Conservation (phyloP, 345 rosid genomes). For the Moringa oleifera region DNA sequence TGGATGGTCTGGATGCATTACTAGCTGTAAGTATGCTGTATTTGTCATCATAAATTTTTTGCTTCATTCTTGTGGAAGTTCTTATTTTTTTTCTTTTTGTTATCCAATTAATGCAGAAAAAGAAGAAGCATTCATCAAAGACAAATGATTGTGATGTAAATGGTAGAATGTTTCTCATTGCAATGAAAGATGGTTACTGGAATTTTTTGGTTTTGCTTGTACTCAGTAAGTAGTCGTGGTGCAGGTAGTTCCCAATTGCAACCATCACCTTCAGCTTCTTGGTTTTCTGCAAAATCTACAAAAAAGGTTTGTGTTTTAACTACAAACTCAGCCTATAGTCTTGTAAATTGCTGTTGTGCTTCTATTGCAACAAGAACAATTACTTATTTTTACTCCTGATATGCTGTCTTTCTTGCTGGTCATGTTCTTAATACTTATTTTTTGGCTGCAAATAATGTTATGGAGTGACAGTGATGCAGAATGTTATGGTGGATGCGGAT, state of each 20-base stretch:
- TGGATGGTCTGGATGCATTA: constrained; percentile 67
- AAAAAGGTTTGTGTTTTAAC: constrained; percentile 54
- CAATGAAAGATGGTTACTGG: background rate
- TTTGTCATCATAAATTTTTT: background rate
- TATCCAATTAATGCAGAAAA: constrained; percentile 37
- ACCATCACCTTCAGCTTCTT: constrained; percentile 46
- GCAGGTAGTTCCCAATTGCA: constrained; percentile 50
- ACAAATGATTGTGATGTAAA: constrained; percentile 38
- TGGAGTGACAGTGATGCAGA: background rate
- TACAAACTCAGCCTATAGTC: background rate
- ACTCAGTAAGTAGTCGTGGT: constrained; percentile 13
- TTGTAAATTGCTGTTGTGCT: background rate
- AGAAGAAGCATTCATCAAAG: constrained; percentile 46
- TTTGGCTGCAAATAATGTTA: too few species aligned
- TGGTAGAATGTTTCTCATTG: constrained; percentile 37
- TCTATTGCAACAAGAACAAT: background rate
- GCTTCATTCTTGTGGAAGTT: background rate
- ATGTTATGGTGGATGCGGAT: background rate
- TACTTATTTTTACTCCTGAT: background rate
- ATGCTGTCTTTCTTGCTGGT: background rate
- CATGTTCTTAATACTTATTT: too few species aligned
- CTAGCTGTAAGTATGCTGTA: constrained; percentile 39
- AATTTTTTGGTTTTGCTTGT: constrained; percentile 12
- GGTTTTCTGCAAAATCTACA: constrained; percentile 85
- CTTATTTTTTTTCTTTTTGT: background rate